phyloP scores from a whole-genome alignment of 2,329 filamentous ascomycete genomes.

The Xylaria sp. region DNA sequence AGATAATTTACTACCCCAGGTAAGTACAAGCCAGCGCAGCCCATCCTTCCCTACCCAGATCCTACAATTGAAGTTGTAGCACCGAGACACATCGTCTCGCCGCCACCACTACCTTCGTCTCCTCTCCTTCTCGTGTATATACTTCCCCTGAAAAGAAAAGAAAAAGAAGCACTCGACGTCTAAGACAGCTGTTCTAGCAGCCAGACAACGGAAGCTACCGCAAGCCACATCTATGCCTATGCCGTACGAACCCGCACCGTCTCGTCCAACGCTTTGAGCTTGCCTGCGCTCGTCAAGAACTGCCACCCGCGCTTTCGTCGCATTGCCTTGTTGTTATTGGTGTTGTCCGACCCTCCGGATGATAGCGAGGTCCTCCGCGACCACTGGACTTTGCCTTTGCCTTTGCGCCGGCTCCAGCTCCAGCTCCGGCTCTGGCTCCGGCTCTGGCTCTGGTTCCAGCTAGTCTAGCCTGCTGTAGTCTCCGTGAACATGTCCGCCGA shows the following conservation, averaged over 20 bases:
- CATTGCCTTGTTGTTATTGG: background rate
- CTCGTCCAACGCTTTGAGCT: background rate
- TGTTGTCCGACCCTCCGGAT: conserved; percentile 13
- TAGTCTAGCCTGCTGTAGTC: conserved; percentile 20
- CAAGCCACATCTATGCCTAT: conserved; percentile 9
- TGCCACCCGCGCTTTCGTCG: background rate
- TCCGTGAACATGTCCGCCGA: conserved; percentile 53
- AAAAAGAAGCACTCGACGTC: background rate
- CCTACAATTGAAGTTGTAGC: background rate
- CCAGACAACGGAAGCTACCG: conserved; percentile 2
- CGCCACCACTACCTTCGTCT: background rate
- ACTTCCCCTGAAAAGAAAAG: background rate
- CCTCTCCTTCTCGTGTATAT: background rate
- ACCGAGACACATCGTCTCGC: background rate
- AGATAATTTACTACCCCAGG: conserved; percentile 6
- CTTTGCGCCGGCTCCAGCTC: conserved; percentile 39
- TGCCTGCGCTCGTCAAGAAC: background rate
- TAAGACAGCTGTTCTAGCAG: conserved; percentile 12
- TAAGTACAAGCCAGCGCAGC: background rate
- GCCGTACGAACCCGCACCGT: background rate
- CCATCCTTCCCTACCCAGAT: background rate
- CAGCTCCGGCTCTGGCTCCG: conserved; percentile 35
- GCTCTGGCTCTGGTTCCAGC: conserved; percentile 30
- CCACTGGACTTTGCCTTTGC: conserved; percentile 39
- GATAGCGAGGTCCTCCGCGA: conserved; percentile 20